A percentile compares a stretch with the other conserved stretches of the same genome.
phyloP scores from a whole-genome alignment of 2,329 filamentous ascomycete genomes.

The Emmonsiellopsis sp. region DNA sequence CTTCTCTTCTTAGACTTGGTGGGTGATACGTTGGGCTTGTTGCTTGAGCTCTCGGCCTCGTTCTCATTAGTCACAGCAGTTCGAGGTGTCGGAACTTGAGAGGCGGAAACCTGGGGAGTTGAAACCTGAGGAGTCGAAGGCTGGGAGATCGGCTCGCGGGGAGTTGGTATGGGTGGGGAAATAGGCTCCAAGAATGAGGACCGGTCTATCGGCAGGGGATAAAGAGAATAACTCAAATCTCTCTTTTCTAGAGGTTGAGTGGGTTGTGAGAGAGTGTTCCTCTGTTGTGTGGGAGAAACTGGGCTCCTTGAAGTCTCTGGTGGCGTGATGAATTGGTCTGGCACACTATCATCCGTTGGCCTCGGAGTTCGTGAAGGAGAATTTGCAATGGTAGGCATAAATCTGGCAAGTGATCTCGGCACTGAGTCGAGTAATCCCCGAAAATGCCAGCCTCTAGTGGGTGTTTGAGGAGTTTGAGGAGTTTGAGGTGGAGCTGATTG shows the following conservation, averaged over 20 bases:
- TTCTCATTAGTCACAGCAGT: background rate
- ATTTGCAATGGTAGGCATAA: conserved; percentile 15
- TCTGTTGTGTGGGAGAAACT: background rate
- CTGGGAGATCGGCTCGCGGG: background rate
- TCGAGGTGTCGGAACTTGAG: background rate
- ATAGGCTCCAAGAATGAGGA: background rate
- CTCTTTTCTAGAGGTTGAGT: conserved; percentile 9
- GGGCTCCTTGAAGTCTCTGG: conserved; percentile 2
- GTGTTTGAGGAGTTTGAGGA: conserved; percentile 17
- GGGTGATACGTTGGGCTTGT: background rate
- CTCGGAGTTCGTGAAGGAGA: conserved; percentile 10
- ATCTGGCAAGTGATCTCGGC: conserved; percentile 19
- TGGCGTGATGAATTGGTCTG: background rate
- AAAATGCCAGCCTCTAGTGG: conserved; percentile 19
- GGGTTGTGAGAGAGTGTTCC: background rate
- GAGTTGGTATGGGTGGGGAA: background rate
- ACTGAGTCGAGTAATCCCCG: conserved; percentile 22
- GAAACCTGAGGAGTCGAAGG: background rate
- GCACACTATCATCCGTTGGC: conserved; percentile 8
- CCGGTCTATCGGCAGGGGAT: conserved; percentile 17
- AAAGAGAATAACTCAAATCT: conserved; percentile 20
- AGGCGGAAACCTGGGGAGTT: background rate
- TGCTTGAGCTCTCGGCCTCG: background rate
- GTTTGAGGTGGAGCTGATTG: conserved; percentile 1
- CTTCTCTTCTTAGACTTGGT: conserved; percentile 23